Conservation (phyloP, 352 stramenopile genomes). For the Thalassiosira hispida region DNA sequence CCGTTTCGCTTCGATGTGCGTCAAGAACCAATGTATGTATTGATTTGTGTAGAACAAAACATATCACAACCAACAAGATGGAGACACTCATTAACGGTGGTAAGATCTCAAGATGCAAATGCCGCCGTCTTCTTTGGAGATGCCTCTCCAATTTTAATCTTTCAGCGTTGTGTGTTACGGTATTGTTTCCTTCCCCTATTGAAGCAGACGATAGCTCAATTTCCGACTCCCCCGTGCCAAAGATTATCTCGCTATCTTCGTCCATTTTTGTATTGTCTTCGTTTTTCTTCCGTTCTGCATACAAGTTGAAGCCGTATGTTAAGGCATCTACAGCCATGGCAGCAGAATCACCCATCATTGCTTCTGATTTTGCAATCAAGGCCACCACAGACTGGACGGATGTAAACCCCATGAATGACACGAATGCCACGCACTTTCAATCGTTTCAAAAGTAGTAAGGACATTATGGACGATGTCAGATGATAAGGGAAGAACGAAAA, state of each 20-base stretch:
- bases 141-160: conserved; percentile 22
- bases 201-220: conserved; percentile 5
- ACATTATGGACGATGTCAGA: not conserved
- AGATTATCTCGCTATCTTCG: not conserved
- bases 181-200: conserved; percentile 11
- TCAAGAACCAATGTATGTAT: conserved; percentile 53
- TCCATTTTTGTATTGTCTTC: conserved; percentile 5
- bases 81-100: conserved; percentile 57
- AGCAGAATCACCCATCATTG: conserved; percentile 60
- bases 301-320: conserved; percentile 64
- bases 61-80: conserved; percentile 48
- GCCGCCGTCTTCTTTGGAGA: conserved; percentile 36
- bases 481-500: not conserved
- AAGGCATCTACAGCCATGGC: conserved; percentile 66
- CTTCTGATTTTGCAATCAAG: conserved; percentile 56
- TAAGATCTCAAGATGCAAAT: conserved; percentile 60
- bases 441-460: not conserved
- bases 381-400: conserved; percentile 47
- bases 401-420: conserved; percentile 59
- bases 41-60: conserved; percentile 39
- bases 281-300: conserved; percentile 54
- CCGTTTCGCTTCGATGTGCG: conserved; percentile 16
- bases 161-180: conserved; percentile 13
- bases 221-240: not conserved
- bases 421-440: conserved; percentile 39